These are phyloP conservation scores for Dactylonectria estremocensis DNA, from an alignment of 2,329 filamentous ascomycete genomes.

Conservation along the genomic window DNA sequence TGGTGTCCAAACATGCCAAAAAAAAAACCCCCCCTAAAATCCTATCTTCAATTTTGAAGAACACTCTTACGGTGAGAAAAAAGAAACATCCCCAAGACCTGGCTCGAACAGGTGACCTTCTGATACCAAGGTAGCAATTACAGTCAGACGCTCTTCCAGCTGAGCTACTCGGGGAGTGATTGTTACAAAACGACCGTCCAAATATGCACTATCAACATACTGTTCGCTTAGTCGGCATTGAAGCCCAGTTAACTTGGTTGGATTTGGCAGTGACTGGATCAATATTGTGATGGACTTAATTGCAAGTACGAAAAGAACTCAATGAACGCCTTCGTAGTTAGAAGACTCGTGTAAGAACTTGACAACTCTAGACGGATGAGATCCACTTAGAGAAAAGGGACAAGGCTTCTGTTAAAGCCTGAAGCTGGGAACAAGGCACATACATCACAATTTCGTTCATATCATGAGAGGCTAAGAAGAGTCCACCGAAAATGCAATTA, in stretches of 20 bases:
- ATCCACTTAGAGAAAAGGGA: neutral
- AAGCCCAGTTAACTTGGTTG: no score
- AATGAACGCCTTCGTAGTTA: no score
- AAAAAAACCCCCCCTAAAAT: no score
- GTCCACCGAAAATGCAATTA: conserved; percentile 23
- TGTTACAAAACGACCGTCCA: neutral
- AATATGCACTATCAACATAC: neutral
- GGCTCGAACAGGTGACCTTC: conserved; percentile 40
- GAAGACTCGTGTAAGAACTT: no score
- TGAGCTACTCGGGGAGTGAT: conserved; percentile 34
- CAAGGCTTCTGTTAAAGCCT: neutral
- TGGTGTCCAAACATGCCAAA: neutral
- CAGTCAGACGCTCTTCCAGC: conserved; percentile 39
- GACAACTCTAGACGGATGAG: no score
- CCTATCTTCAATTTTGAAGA: no score
- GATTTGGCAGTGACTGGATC: no score
- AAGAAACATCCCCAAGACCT: conserved; percentile 29
- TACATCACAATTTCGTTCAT: neutral
- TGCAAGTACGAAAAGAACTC: no score
- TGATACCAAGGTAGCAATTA: conserved; percentile 32
- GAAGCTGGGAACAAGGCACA: neutral
- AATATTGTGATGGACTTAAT: no score
- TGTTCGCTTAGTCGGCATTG: no score
- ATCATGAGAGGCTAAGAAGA: neutral
- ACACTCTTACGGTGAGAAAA: neutral